Evolutionary conservation across 1,139 yeast genomes (phyloP).

Genomic region (Kurtzmaniella quercitrusa): DNA sequence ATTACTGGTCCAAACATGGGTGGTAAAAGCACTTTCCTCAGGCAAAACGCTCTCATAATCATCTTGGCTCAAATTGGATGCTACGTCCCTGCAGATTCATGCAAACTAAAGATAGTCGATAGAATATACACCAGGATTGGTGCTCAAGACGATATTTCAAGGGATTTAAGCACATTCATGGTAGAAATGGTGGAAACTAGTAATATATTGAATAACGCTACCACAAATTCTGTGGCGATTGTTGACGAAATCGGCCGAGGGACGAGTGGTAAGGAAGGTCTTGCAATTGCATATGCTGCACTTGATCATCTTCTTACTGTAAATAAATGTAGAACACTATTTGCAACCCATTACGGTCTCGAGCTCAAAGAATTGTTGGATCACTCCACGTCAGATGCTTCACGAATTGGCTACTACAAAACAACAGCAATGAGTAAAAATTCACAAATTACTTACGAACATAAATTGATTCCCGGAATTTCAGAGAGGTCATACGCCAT

Average conservation of each 20-base stretch:
- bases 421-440: conserved; percentile 27
- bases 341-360: conserved; percentile 90
- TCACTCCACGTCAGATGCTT: conserved; percentile 23
- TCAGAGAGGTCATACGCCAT: conserved; percentile 77
- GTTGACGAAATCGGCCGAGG: conserved; percentile 98
- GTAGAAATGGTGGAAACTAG: conserved; percentile 97
- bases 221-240: conserved; percentile 72
- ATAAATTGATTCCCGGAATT: conserved; percentile 65
- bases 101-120: conserved; percentile 77
- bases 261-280: conserved; percentile 84
- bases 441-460: conserved; percentile 47
- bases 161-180: conserved; percentile 92
- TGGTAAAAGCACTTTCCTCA: conserved; percentile 85
- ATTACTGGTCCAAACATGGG: conserved; percentile 98
- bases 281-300: conserved; percentile 85
- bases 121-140: conserved; percentile 85
- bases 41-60: conserved; percentile 83
- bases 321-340: conserved; percentile 71
- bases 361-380: conserved; percentile 44
- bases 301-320: conserved; percentile 50
- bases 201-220: conserved; percentile 70
- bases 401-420: conserved; percentile 42
- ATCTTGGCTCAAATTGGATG: conserved; percentile 88
- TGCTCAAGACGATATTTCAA: conserved; percentile 83
- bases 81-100: conserved; percentile 76